phyloP scores from a whole-genome alignment of 345 rosid genomes.

The Cardiospermum halicacabum region DNA sequence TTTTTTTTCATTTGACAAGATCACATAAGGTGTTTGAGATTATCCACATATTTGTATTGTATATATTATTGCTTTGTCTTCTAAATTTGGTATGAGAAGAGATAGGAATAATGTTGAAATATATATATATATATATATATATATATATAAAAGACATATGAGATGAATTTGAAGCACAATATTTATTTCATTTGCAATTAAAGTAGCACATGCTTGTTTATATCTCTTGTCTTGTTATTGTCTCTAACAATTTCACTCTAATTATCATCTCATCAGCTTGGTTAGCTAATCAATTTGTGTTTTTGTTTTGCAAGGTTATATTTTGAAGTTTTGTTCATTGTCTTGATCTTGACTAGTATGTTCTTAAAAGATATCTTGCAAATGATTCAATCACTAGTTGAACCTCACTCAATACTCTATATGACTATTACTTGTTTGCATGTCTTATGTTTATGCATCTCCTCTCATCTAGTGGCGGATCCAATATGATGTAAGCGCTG shows the following conservation, averaged over 20 bases:
- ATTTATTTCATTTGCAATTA: background rate
- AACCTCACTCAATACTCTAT: background rate
- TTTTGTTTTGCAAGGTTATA: no score
- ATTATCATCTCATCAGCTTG: no score
- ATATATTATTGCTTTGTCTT: background rate
- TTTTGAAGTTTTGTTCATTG: no score
- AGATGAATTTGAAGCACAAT: background rate
- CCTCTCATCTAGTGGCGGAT: no score
- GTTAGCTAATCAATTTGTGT: no score
- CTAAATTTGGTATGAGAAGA: background rate
- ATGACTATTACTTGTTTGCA: background rate
- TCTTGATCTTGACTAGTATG: no score
- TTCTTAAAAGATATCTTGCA: no score
- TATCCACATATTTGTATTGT: constrained; percentile 7
- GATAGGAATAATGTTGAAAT: background rate
- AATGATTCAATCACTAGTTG: background rate
- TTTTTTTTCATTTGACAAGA: no score
- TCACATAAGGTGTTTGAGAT: background rate
- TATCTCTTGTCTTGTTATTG: background rate
- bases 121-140: background rate
- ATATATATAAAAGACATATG: background rate
- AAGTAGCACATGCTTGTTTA: constrained; percentile 8
- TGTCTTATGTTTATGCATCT: constrained; percentile 10
- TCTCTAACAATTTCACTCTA: background rate
- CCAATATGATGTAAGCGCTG: no score